Base-by-base conservation (phyloP, 768 basidiomycete species). In the Arthromyces matolae region DNA sequence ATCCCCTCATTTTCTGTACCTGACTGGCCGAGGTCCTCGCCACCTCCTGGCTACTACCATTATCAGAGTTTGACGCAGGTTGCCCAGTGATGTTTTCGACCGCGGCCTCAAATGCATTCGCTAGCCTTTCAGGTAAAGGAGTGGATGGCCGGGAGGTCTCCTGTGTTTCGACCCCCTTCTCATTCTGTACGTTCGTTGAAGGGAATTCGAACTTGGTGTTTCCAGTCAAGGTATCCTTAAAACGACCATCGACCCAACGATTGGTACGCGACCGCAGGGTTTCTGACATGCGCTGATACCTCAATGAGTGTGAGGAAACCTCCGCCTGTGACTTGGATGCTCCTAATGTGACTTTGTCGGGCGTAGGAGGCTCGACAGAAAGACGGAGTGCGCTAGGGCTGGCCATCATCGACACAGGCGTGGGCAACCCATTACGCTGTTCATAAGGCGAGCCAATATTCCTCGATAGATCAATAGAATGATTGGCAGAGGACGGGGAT, bases 241-340 rank as follows among this genome's bases (percentile, higher is more conserved):
- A 79, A 38, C 83, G 72, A 19, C 77, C 76, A 55, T 80, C 77
- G 29, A 72, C 73, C 82, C 80, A 85, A 22, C 74, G 76, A 39
- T 65, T 66, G 34, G 83, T 84, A 31, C 83, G 76, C 58, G 76
- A 71, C 18, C 77, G 77, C 19, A 84, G 65, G 13, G 80, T 83
- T 54, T 73, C 63, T 14, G 77, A 68, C 64, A 77, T 75, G 19
- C 66, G 65, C 33, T 65, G 60, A 29, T 70, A 61, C 28, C 72
- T 65, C 14, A 66, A 61, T 4, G 67, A 68, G 20, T 60, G 59
- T 36, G 48, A 49, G 8, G 55, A 42, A 19, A 58, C 49, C 28
- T 32, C 42, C 1, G 18, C 40, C 18, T 46, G 50, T 16, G 45
- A 47, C n/a, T 57, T 47, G 4, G 37, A 31, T 23, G 49, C 24